Percentiles rank a stretch among this genome's conserved stretches.
phyloP scores from a whole-genome alignment of 2,329 filamentous ascomycete species.

The Talaromyces sp. region DNA sequence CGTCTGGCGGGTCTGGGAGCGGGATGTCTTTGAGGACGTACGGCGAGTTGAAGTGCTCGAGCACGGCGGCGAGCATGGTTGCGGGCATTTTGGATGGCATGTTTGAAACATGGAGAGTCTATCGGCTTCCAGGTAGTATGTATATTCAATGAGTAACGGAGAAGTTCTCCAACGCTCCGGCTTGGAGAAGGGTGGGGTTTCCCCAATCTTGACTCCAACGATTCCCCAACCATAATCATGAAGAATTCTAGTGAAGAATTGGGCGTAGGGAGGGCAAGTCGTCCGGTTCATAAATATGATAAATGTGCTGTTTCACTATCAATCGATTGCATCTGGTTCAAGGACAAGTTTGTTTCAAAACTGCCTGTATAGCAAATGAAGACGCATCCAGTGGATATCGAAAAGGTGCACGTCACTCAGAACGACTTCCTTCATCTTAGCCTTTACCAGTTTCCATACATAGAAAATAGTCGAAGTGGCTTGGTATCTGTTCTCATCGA shows the following conservation, averaged over 20 bases:
- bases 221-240: neutral
- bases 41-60: conserved; percentile 17
- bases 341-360: neutral
- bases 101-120: neutral
- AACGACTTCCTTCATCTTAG: too few relatives aligned
- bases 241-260: neutral
- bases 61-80: conserved; percentile 18
- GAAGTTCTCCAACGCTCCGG: neutral
- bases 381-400: neutral
- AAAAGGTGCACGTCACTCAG: too few relatives aligned
- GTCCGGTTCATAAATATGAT: too few relatives aligned
- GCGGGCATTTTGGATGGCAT: neutral
- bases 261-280: too few relatives aligned
- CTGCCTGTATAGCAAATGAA: neutral
- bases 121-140: neutral
- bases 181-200: neutral
- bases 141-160: neutral
- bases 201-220: neutral
- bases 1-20: conserved; percentile 37
- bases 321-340: neutral
- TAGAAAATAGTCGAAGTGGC: neutral
- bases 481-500: neutral
- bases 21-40: conserved; percentile 17
- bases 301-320: too few relatives aligned
- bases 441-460: neutral